Base-by-base conservation (phyloP, 2,329 filamentous ascomycete species). In the Penicillium sp. region DNA sequence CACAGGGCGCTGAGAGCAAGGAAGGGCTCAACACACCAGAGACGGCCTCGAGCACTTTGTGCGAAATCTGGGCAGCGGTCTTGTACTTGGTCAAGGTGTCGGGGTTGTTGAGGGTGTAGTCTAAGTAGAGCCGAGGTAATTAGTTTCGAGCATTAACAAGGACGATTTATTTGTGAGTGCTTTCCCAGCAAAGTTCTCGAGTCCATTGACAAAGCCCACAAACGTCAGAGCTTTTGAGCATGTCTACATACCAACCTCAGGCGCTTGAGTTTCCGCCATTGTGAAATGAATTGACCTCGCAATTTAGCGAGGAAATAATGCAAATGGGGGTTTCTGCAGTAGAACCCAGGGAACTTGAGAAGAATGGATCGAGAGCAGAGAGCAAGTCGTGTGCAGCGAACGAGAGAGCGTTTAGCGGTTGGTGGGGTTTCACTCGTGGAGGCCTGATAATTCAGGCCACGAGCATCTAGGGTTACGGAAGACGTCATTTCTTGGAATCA, bases 51-150 rank as follows among this genome's bases (percentile, higher is more conserved):
- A 98, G 82, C 60, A 95, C 91, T 77, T 91, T 95, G 72, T 96
- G 88, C 42, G 91, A 93, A 74, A 98, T 97, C 69, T 87, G 80
- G 55, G 87, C 91, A 47, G 93, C 93, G 58, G 87, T 90, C 84
- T 95, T 97, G 81, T 97, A 97, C 80, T 97, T 98, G 75, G 93
- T 97, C 63, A 98, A 81, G 64, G 89, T 96, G 71, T 94, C 87
- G 52, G 87, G 88, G 78, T 94, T 93, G 72, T 84, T 87, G 71
- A 96, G 82, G 60, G 87, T 81, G 77, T 94, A 90, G 71, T 95
- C 88, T 95, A 57, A 43, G 51, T 24, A 39, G 27, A 46, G 43
- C 32, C 38, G 55, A 50, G 60, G 53, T 53, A 46, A 49, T 51
- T 42, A 48, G 49, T 43, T 46, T 29, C 28, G 9, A 44, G 40